Conservation (phyloP, 495 filamentous ascomycete genomes). For the Aspergillus diversus region DNA sequence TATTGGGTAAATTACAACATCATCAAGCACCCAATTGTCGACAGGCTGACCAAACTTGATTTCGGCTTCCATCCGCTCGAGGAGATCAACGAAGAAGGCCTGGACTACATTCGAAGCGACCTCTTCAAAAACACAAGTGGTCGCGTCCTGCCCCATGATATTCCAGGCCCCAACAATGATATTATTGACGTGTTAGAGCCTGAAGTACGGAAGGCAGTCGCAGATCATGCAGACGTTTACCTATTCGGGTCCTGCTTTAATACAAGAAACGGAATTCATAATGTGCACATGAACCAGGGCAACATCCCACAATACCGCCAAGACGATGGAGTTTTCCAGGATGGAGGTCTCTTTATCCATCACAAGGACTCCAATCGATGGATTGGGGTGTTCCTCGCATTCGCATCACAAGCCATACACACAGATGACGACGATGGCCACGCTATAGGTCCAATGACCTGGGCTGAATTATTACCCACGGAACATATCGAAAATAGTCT, state of each 20-base stretch:
- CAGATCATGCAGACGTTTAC: slow-evolving; percentile 32
- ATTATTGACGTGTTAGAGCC: slow-evolving; percentile 37
- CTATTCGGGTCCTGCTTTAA: slow-evolving; percentile 31
- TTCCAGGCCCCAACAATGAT: slow-evolving; percentile 30
- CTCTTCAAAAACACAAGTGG: slow-evolving; percentile 31
- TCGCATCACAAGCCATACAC: slow-evolving; percentile 35
- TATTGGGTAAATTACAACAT: slow-evolving; percentile 12
- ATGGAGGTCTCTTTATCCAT: slow-evolving; percentile 39
- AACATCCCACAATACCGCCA: slow-evolving; percentile 23
- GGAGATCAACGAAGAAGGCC: slow-evolving; percentile 10
- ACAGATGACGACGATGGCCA: slow-evolving; percentile 31
- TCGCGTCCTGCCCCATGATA: slow-evolving; percentile 31
- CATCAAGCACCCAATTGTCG: neutral
- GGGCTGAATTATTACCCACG: slow-evolving; percentile 16
- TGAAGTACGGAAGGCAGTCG: slow-evolving; percentile 32
- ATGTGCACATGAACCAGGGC: slow-evolving; percentile 48
- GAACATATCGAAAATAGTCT: slow-evolving; percentile 9
- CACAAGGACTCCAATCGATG: slow-evolving; percentile 32
- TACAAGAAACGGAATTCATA: slow-evolving; percentile 32
- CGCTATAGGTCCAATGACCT: slow-evolving; percentile 23
- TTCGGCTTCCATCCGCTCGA: slow-evolving; percentile 4
- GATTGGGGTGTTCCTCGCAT: slow-evolving; percentile 40
- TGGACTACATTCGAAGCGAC: slow-evolving; percentile 38
- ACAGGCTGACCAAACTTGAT: neutral
- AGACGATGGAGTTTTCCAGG: slow-evolving; percentile 40